Conservation (phyloP, 352 stramenopile species). For the Globisporangium perplexum region DNA sequence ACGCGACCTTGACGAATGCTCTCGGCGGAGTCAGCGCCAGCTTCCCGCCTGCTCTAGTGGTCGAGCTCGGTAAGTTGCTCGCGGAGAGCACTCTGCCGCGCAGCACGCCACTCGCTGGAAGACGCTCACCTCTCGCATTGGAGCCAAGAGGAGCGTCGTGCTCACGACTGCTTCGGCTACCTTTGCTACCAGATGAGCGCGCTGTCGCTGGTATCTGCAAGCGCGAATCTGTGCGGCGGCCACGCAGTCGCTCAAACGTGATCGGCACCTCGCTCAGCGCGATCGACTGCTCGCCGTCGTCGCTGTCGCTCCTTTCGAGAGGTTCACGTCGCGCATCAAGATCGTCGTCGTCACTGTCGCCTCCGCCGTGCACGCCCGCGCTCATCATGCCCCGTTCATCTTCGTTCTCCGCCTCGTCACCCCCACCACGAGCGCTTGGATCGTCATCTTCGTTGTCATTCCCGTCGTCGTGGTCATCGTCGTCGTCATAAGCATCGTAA, state of each 20-base stretch:
- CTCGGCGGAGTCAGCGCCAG: slow-evolving; percentile 6
- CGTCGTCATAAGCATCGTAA: slow-evolving; percentile 17
- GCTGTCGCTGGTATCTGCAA: not conserved
- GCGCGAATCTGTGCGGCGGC: not conserved
- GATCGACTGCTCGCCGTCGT: slow-evolving; percentile 28
- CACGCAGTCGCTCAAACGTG: slow-evolving; percentile 21
- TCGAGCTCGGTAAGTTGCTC: slow-evolving; percentile 19
- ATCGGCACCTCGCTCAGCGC: slow-evolving; percentile 38
- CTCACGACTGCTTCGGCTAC: not conserved
- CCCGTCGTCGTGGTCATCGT: slow-evolving; percentile 1
- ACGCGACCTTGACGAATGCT: slow-evolving; percentile 46
- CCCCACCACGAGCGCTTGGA: not conserved
- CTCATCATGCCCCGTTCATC: not conserved
- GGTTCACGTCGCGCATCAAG: not conserved
- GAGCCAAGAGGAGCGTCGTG: not conserved
- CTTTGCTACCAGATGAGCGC: not conserved
- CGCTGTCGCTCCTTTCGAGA: slow-evolving; percentile 14
- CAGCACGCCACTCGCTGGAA: slow-evolving; percentile 32
- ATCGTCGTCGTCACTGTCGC: not conserved
- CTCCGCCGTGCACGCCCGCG: not conserved
- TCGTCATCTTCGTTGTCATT: slow-evolving; percentile 5
- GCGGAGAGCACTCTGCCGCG: slow-evolving; percentile 38
- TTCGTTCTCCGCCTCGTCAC: not conserved
- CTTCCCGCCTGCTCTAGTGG: not conserved
- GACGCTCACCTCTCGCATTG: not conserved